Base-by-base conservation (phyloP, 2,329 filamentous ascomycete genomes). In the Achaetomium macrosporum region DNA sequence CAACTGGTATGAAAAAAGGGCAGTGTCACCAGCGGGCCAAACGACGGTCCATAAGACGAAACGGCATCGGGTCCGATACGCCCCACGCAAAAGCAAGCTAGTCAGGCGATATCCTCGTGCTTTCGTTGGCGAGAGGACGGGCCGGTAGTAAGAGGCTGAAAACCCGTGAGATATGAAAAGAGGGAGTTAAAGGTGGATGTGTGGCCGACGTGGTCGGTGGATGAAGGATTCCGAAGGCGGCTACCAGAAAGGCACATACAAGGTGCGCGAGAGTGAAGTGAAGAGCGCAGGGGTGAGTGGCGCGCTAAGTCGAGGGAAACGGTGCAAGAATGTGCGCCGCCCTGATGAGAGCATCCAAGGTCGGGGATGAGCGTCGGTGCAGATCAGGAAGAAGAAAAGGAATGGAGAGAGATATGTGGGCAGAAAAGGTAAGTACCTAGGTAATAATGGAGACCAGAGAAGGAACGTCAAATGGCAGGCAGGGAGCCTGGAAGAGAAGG, bases 391-490 rank as follows among this genome's bases (percentile, higher is more conserved):
- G 55, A 55, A 47, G 37, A 53, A 54, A 56, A 49, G 56, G 46
- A 57, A 58, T 50, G 47, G 53, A 47, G 51, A 48, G 51, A 57
- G 53, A 58, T 60, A 56, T 60, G 61, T 61, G 61, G 61, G 61
- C 51, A 54, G 47, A 47, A 57, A 46, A 42, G 47, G 48, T 15
- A 61, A 57, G 13, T 37, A 37, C n/a, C 35, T 37, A 13, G 51
- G 59, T 54, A 62, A 61, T 57, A 63, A 63, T 61, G 61, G 61
- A 61, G 57, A 59, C 58, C 35, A 54, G 54, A 51, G 56, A 52
- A 60, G 57, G 60, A 62, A 59, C 59, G 59, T 59, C 60, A 59
- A 64, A 61, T 61, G 56, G 53, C 53, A 60, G 54, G 53, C 51
- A 55, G 49, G 44, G 33, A 15, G 20, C 40, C 17, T 25, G 36